A percentile compares a stretch with the other conserved stretches of the same genome.
Conservation (phyloP, 2,329 filamentous ascomycete genomes). For the Botrytis porri region DNA sequence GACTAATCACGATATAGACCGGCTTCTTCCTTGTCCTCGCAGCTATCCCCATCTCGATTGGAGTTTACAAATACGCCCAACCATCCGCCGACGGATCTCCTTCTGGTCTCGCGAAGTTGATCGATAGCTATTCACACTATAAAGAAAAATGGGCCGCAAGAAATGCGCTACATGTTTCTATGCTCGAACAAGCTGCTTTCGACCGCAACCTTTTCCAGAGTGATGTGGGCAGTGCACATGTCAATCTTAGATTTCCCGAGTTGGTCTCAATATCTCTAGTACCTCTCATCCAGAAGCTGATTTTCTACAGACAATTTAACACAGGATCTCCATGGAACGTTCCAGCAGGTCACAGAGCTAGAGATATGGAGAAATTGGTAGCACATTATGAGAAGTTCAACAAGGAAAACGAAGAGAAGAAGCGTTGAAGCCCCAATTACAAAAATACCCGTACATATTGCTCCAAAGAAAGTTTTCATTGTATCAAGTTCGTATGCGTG, state of each 20-base stretch:
- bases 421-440: conserved; percentile 31
- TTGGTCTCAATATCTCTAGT: conserved; percentile 44
- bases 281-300: background rate
- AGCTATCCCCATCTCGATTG: conserved; percentile 44
- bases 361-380: conserved; percentile 57
- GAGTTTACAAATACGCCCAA: conserved; percentile 46
- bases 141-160: conserved; percentile 52
- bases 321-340: conserved; percentile 62
- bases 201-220: conserved; percentile 60
- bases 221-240: conserved; percentile 43
- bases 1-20: conserved; percentile 38
- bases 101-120: conserved; percentile 47
- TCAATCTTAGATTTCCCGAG: conserved; percentile 62
- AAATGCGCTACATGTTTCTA: conserved; percentile 58
- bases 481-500: background rate
- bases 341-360: conserved; percentile 54
- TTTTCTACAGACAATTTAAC: conserved; percentile 57
- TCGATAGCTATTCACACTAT: conserved; percentile 53
- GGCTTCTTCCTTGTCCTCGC: conserved; percentile 48
- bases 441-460: conserved; percentile 24
- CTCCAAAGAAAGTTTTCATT: conserved; percentile 6
- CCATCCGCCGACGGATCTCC: conserved; percentile 39
- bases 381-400: conserved; percentile 60
- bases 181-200: conserved; percentile 60
- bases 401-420: conserved; percentile 54